Evolutionary conservation across 257 asterid species (phyloP), one percentile per base, ranked within the genome.

Genomic region (Henckelia pumila): DNA sequence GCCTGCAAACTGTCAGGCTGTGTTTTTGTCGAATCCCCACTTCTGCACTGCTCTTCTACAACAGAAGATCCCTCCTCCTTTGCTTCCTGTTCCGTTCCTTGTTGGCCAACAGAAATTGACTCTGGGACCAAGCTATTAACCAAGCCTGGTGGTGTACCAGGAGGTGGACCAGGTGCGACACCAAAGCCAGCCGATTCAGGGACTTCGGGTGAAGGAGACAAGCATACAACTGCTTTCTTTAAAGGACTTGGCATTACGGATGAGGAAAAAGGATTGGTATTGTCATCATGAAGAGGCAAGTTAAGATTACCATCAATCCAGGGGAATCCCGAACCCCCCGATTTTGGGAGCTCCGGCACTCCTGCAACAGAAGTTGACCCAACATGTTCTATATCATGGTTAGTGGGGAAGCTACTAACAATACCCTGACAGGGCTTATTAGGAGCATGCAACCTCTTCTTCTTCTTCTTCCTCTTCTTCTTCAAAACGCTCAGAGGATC

Each of bases 401-500:
- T 26, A 58, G 75, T 65, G 22, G 68, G 62, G 16, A 64, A 21
- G 57, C 57, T 70, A 29, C 57, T 57, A 67, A 74, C 66, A 61
- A 58, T 56, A 55, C 49, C 82, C 28, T 56, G 74, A 47, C 61
- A 60, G 59, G 69, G 47, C 68, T 74, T 81, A 40, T 71, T 62
- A 40, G 57, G 55, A 29, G 56, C 75, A 17, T 61, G 78, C 20
- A 52, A 29, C 73, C 53, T 81, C 37, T 49, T 78, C 67, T 70
- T 81, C 67, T 67, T 81, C 67, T 67, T 73, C 80, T 71, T 89
- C 63, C 17, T 87, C 50, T 63, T 85, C 83, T 77, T 87, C 74
- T 79, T 87, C 71, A 85, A 71, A 60, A 73, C 64, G 71, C 71
- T 70, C 26, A 86, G 76, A 8, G 97, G 97, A 71, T 91, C 95